These are phyloP conservation scores for Apophysomyces ossiformis DNA, from an alignment of 371 early-diverging fungal species.

Conservation along the genomic window DNA sequence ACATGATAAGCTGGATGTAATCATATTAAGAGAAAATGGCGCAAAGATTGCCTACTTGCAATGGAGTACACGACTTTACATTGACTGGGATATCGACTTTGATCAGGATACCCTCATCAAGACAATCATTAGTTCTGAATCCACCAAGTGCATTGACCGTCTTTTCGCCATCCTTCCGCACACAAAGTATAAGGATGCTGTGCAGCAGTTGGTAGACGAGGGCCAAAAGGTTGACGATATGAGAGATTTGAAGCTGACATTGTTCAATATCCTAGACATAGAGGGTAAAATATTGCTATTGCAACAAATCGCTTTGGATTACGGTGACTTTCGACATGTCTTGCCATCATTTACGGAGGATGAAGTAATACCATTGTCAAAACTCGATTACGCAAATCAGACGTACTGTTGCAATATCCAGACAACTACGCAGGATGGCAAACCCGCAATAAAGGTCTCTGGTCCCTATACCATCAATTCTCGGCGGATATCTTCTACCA, in stretches of 20 bases:
- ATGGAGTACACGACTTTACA: not conserved
- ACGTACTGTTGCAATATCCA: no score
- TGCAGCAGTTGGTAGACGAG: not conserved
- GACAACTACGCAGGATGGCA: no score
- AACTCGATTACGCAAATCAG: no score
- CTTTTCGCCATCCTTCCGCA: not conserved
- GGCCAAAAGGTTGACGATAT: not conserved
- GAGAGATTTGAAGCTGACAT: not conserved
- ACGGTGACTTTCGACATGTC: no score
- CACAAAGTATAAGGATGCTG: not conserved
- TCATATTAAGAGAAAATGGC: not conserved
- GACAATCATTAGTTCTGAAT: not conserved
- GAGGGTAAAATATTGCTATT: not conserved
- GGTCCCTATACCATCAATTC: no score
- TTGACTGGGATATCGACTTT: not conserved
- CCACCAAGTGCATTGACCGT: not conserved
- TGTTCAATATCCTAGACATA: not conserved
- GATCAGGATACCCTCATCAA: not conserved
- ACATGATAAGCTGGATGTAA: no score
- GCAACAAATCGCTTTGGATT: not conserved
- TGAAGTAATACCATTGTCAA: no score
- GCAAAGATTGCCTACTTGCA: not conserved
- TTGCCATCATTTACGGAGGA: no score
- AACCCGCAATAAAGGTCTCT: no score
- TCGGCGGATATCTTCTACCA: no score